Percentiles rank a stretch among this genome's conserved stretches.
Evolutionary conservation across 345 rosid genomes (phyloP).

Genomic region (Rubroshorea leprosula): DNA sequence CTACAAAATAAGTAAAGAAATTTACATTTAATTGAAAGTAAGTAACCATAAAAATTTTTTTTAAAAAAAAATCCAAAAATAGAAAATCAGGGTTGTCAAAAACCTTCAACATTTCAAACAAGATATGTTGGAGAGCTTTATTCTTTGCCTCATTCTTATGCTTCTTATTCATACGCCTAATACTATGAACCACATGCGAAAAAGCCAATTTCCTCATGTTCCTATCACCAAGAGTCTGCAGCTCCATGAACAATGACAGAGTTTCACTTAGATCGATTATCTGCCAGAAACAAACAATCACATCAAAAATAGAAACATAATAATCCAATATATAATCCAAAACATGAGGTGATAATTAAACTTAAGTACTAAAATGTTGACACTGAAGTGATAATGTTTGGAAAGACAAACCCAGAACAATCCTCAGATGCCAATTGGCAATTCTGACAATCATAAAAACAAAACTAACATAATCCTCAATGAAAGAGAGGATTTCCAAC

Average conservation of each 20-base stretch:
- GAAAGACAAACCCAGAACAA: too few relatives aligned
- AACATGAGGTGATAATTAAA: neutral
- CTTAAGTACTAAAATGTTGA: too few relatives aligned
- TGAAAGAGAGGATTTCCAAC: neutral
- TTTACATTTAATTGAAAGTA: neutral
- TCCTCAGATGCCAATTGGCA: neutral
- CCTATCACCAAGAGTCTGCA: constrained; percentile 77
- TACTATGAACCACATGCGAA: constrained; percentile 71
- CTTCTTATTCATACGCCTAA: constrained; percentile 70
- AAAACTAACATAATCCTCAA: neutral
- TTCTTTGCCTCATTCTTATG: constrained; percentile 68
- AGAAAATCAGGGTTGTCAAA: neutral
- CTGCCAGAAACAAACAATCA: constrained; percentile 29
- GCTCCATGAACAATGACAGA: constrained; percentile 71
- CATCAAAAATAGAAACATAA: constrained; percentile 10
- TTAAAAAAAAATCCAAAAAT: neutral
- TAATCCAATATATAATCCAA: neutral
- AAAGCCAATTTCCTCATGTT: constrained; percentile 67
- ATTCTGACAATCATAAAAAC: neutral
- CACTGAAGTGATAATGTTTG: too few relatives aligned
- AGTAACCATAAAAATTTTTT: neutral
- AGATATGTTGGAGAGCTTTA: constrained; percentile 71
- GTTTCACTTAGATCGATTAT: constrained; percentile 59
- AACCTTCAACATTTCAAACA: constrained; percentile 71
- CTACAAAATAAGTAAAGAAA: constrained; percentile 29